phyloP scores from a whole-genome alignment of 2,329 filamentous ascomycete genomes.

The Huntiella omanensis region DNA sequence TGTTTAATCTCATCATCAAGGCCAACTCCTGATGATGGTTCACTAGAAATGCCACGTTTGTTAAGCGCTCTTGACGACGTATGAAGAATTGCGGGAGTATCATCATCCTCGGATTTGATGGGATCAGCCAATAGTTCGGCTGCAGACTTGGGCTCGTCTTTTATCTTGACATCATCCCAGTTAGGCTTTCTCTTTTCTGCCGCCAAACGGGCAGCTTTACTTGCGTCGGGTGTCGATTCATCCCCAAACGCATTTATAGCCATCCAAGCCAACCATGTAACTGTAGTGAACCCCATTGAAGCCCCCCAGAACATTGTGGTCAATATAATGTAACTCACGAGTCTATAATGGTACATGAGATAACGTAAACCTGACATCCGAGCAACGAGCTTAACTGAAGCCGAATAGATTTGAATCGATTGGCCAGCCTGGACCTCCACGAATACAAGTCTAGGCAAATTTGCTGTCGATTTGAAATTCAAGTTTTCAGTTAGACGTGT shows the following conservation, averaged over 20 bases:
- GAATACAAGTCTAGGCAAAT: slow-evolving; percentile 27
- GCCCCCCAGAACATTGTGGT: slow-evolving; percentile 57
- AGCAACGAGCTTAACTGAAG: slow-evolving; percentile 50
- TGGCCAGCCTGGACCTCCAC: slow-evolving; percentile 52
- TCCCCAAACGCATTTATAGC: neutral
- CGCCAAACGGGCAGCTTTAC: too few species aligned
- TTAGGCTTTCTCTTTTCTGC: too few species aligned
- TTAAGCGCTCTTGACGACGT: too few species aligned
- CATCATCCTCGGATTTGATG: too few species aligned
- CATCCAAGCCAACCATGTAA: slow-evolving; percentile 42
- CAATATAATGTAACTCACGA: slow-evolving; percentile 50
- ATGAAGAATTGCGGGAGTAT: too few species aligned
- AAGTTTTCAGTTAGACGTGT: slow-evolving; percentile 59
- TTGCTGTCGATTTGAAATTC: slow-evolving; percentile 32
- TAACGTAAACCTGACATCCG: slow-evolving; percentile 59
- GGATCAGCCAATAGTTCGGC: too few species aligned
- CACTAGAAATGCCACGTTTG: too few species aligned
- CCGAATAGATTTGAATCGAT: slow-evolving; percentile 58
- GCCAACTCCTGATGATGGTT: too few species aligned
- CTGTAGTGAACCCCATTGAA: slow-evolving; percentile 47
- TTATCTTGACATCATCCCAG: too few species aligned
- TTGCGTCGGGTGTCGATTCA: too few species aligned
- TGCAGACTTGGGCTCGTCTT: too few species aligned
- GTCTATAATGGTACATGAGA: slow-evolving; percentile 70
- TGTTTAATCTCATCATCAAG: too few species aligned